Percentiles rank a stretch among this genome's conserved stretches.
Evolutionary conservation across 1,139 yeast genomes (phyloP).

Genomic region (Diutina siamensis): DNA sequence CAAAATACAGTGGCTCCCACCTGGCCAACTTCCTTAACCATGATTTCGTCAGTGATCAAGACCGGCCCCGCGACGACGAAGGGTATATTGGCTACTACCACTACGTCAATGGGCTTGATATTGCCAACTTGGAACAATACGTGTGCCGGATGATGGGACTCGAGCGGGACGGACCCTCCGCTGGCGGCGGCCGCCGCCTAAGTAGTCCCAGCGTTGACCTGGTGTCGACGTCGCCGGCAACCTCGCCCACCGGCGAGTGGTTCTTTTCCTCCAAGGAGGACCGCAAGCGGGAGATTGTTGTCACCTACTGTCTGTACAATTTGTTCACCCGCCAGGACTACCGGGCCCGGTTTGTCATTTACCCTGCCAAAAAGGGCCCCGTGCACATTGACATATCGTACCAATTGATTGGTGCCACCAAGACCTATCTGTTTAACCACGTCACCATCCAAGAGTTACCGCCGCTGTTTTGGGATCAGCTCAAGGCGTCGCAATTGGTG

Average conservation of each 20-base stretch:
- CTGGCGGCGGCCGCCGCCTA: not conserved
- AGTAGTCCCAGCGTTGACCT: not conserved
- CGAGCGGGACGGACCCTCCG: not conserved
- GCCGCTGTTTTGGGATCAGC: constrained; percentile 22
- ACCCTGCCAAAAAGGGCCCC: constrained; percentile 13
- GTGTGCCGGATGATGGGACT: not conserved
- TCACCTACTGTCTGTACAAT: constrained; percentile 40
- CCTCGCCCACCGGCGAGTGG: not conserved
- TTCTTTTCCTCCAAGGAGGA: not conserved
- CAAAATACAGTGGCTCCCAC: not conserved
- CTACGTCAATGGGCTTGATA: constrained; percentile 4
- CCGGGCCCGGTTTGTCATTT: constrained; percentile 24
- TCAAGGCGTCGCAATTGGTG: constrained; percentile 24
- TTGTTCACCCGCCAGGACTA: constrained; percentile 37
- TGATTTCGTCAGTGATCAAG: not conserved
- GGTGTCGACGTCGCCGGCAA: not conserved
- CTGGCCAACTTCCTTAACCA: not conserved
- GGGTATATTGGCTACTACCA: constrained; percentile 5
- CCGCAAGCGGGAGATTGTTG: constrained; percentile 20
- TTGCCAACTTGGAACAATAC: not conserved
- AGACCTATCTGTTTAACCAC: constrained; percentile 10
- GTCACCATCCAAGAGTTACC: constrained; percentile 15
- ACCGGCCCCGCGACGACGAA: constrained; percentile 3
- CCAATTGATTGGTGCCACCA: constrained; percentile 17
- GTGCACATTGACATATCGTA: constrained; percentile 21